phyloP scores from a whole-genome alignment of 805 yeast genomes.

The Clavispora santaluciae region DNA sequence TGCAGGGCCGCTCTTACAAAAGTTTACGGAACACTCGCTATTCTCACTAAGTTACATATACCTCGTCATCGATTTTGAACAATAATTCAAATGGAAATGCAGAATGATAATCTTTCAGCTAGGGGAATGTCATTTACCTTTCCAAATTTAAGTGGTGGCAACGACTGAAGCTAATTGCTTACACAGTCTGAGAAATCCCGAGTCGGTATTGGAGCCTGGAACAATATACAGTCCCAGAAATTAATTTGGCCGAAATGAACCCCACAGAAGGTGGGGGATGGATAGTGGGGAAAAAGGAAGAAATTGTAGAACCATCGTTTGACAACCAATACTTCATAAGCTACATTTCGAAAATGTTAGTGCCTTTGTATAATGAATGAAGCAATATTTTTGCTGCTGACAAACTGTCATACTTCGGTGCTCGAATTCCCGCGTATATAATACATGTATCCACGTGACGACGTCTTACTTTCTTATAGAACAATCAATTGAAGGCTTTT shows the following conservation, averaged over 20 bases:
- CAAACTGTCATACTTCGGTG: constrained; percentile 1
- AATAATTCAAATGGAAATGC: too few relatives aligned
- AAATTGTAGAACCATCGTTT: too few relatives aligned
- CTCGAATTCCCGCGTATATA: constrained; percentile 2
- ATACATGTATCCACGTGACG: background rate
- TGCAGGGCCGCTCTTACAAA: background rate
- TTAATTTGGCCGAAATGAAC: background rate
- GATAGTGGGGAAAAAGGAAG: background rate
- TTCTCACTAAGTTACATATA: background rate
- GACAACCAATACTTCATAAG: background rate
- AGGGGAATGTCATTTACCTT: too few relatives aligned
- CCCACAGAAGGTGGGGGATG: constrained; percentile 1
- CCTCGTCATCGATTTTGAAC: too few relatives aligned
- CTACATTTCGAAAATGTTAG: too few relatives aligned
- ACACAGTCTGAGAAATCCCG: background rate
- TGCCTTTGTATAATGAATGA: too few relatives aligned
- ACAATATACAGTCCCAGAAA: background rate
- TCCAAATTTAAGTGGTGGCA: too few relatives aligned
- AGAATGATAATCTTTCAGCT: too few relatives aligned
- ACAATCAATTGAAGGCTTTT: too few relatives aligned
- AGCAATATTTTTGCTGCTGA: background rate
- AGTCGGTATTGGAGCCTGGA: background rate
- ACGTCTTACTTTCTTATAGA: background rate
- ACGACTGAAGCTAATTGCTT: too few relatives aligned
- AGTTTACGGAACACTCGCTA: background rate